Conservation (phyloP, 2,329 filamentous ascomycete species). For the Colletotrichum navitas region DNA sequence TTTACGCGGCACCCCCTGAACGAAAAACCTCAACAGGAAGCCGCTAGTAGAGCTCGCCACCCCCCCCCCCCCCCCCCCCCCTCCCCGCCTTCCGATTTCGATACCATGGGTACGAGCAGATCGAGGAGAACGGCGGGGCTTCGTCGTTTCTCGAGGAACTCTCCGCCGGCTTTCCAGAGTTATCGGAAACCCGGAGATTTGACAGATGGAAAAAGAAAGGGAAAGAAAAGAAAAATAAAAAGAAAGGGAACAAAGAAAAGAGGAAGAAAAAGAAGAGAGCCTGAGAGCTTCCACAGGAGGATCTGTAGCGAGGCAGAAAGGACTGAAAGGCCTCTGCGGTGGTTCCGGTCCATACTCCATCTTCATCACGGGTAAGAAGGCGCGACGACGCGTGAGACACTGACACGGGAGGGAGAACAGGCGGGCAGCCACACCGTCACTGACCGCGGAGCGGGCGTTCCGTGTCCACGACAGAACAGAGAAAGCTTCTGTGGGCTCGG, state of each 20-base stretch:
- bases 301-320: not conserved
- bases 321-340: not conserved
- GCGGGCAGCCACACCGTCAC: conserved; percentile 20
- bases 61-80: not conserved
- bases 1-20: not conserved
- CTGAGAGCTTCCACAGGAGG: not conserved
- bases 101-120: conserved; percentile 19
- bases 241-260: not conserved
- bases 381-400: not conserved
- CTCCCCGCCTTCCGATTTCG: not conserved
- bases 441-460: conserved; percentile 6
- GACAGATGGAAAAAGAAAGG: too few relatives aligned
- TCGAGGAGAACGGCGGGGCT: conserved; percentile 27
- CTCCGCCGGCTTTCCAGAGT: not conserved
- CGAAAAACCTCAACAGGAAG: conserved; percentile 2
- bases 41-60: conserved; percentile 10
- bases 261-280: not conserved
- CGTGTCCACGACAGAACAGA: conserved; percentile 4
- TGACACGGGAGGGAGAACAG: not conserved
- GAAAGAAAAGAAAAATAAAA: not conserved
- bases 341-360: not conserved
- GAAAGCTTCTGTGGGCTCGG: conserved; percentile 13
- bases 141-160: not conserved
- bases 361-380: not conserved
- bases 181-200: not conserved